Evolutionary conservation across 805 yeast genomes (phyloP).

Genomic region (Metschnikowia rubicola): DNA sequence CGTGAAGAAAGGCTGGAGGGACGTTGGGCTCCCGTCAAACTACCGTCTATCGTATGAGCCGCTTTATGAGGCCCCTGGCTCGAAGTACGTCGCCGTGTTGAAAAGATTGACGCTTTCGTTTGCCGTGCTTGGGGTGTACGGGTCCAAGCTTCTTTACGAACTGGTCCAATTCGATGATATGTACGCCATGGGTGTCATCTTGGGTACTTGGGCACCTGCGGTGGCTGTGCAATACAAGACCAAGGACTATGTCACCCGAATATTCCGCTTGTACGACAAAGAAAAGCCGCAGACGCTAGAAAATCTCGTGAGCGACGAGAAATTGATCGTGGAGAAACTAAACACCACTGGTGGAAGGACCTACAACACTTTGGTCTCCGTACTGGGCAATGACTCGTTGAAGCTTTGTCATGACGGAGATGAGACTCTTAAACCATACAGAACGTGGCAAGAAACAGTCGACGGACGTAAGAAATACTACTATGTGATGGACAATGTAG

Average conservation of each 20-base stretch:
- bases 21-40: slow-evolving; percentile 48
- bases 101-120: slow-evolving; percentile 62
- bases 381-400: slow-evolving; percentile 36
- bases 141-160: slow-evolving; percentile 55
- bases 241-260: slow-evolving; percentile 64
- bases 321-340: slow-evolving; percentile 63
- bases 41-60: slow-evolving; percentile 58
- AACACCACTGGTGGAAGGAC: slow-evolving; percentile 63
- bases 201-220: slow-evolving; percentile 56
- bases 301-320: slow-evolving; percentile 58
- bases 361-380: slow-evolving; percentile 56
- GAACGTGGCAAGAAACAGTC: slow-evolving; percentile 38
- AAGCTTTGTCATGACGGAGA: slow-evolving; percentile 26
- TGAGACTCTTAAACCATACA: slow-evolving; percentile 24
- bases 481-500: slow-evolving; percentile 69
- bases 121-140: slow-evolving; percentile 56
- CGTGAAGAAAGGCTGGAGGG: slow-evolving; percentile 34
- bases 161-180: slow-evolving; percentile 52
- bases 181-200: slow-evolving; percentile 42
- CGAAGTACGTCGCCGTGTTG: slow-evolving; percentile 57
- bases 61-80: slow-evolving; percentile 60
- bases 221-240: slow-evolving; percentile 49
- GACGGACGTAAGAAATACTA: slow-evolving; percentile 37
- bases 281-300: slow-evolving; percentile 63
- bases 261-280: slow-evolving; percentile 65